Conservation (phyloP, 768 basidiomycete genomes). For the Mycena floridula region DNA sequence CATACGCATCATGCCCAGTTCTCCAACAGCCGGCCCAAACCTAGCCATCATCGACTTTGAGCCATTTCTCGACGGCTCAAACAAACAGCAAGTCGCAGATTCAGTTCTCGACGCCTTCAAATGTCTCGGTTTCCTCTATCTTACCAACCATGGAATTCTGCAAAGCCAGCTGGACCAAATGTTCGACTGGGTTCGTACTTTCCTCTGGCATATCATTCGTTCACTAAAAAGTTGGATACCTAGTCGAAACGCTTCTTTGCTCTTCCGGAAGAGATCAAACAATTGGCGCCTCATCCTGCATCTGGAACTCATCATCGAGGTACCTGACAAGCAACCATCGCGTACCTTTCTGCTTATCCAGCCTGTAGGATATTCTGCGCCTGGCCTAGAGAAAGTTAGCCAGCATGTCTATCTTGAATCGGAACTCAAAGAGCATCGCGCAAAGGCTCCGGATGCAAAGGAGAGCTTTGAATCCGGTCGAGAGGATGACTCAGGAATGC, state of each 20-base stretch:
- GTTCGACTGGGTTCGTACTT: slow-evolving; percentile 34
- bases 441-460: slow-evolving; percentile 34
- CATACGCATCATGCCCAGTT: too few relatives aligned
- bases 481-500: slow-evolving; percentile 37
- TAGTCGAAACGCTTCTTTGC: slow-evolving; percentile 35
- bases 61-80: slow-evolving; percentile 32
- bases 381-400: slow-evolving; percentile 33
- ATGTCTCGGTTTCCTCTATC: slow-evolving; percentile 41
- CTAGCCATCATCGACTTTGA: slow-evolving; percentile 36
- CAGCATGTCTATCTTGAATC: slow-evolving; percentile 28
- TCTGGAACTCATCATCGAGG: slow-evolving; percentile 41
- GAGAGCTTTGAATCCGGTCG: slow-evolving; percentile 53
- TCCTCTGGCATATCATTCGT: slow-evolving; percentile 2
- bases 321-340: slow-evolving; percentile 12
- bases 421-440: slow-evolving; percentile 21
- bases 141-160: slow-evolving; percentile 35
- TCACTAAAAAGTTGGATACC: not conserved
- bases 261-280: slow-evolving; percentile 30
- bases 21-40: too few relatives aligned
- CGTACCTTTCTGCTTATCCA: slow-evolving; percentile 14
- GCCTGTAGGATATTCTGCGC: slow-evolving; percentile 30
- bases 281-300: slow-evolving; percentile 38
- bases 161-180: slow-evolving; percentile 29
- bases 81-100: slow-evolving; percentile 32
- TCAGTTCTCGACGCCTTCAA: slow-evolving; percentile 40